phyloP scores from a whole-genome alignment of 2,329 filamentous ascomycete species.

The Paraconiothyrium sp. region DNA sequence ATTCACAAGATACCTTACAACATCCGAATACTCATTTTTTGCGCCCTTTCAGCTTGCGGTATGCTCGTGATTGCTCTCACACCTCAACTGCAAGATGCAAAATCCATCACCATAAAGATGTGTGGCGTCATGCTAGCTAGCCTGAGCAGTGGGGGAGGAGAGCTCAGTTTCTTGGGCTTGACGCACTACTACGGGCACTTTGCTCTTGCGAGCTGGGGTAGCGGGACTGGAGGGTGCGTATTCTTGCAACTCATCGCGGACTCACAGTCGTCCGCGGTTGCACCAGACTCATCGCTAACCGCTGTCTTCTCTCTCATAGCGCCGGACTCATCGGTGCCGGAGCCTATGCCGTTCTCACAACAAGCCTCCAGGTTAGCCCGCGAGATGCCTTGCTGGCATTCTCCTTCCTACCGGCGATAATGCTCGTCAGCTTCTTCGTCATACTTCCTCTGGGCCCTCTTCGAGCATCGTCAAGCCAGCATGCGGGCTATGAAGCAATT shows the following conservation, averaged over 20 bases:
- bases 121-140: constrained; percentile 85
- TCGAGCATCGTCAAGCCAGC: constrained; percentile 54
- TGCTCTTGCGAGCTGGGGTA: constrained; percentile 90
- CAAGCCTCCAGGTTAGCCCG: constrained; percentile 78
- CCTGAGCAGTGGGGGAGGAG: constrained; percentile 84
- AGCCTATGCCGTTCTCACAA: constrained; percentile 86
- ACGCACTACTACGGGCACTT: constrained; percentile 93
- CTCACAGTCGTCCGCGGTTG: neutral
- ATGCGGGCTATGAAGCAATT: constrained; percentile 64
- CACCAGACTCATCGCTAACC: neutral
- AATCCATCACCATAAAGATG: constrained; percentile 77
- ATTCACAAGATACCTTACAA: constrained; percentile 88
- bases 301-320: neutral
- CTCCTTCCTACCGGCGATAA: constrained; percentile 80
- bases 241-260: neutral
- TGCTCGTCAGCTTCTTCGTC: constrained; percentile 87
- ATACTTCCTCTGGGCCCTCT: constrained; percentile 77
- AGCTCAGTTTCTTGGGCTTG: constrained; percentile 88
- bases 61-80: constrained; percentile 91
- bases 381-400: constrained; percentile 78
- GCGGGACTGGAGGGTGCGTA: constrained; percentile 77
- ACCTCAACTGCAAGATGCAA: constrained; percentile 65
- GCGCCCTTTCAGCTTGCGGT: constrained; percentile 77
- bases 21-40: constrained; percentile 77
- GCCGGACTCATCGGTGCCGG: constrained; percentile 88